Evolutionary conservation across 169 alveolate genomes (phyloP).

Genomic region (Cyclospora cayetanensis): DNA sequence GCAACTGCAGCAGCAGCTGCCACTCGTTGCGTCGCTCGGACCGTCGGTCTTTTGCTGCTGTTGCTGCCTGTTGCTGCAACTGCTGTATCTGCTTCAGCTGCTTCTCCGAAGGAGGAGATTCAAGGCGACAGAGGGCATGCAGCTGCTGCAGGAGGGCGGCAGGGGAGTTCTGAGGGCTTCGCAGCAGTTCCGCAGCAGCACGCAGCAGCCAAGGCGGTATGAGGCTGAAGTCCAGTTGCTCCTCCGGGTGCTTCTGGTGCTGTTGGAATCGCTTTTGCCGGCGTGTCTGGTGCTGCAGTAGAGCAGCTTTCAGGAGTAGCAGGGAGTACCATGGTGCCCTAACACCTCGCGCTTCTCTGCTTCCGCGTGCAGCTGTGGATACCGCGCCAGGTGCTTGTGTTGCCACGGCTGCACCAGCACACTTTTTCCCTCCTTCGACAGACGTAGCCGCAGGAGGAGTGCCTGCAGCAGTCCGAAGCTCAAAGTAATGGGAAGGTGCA

Average conservation of each 20-base stretch:
- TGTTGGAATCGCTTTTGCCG: background rate
- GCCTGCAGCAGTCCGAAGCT: background rate
- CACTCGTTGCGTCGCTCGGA: background rate
- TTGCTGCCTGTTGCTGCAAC: background rate
- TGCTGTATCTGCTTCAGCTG: conserved; percentile 31
- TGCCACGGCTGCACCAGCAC: background rate
- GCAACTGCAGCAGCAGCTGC: conserved; percentile 14
- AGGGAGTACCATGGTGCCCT: background rate
- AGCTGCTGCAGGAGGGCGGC: conserved; percentile 42
- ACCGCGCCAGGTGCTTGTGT: background rate
- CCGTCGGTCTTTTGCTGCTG: background rate
- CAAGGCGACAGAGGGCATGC: conserved; percentile 3
- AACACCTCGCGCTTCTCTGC: background rate
- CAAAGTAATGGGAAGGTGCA: background rate
- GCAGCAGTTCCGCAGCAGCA: background rate
- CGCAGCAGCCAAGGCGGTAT: conserved; percentile 26
- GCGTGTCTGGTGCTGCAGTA: background rate
- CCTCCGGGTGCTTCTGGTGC: no score
- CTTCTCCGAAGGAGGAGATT: background rate
- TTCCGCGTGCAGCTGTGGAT: background rate
- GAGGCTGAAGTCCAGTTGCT: background rate
- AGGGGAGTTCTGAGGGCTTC: background rate
- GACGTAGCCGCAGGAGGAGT: no score
- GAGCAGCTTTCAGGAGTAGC: conserved; percentile 16
- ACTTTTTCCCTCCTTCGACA: no score